Percentiles rank a stretch among this genome's conserved stretches.
Conservation (phyloP, 2,329 filamentous ascomycete genomes). For the Penicillium oxalicum region DNA sequence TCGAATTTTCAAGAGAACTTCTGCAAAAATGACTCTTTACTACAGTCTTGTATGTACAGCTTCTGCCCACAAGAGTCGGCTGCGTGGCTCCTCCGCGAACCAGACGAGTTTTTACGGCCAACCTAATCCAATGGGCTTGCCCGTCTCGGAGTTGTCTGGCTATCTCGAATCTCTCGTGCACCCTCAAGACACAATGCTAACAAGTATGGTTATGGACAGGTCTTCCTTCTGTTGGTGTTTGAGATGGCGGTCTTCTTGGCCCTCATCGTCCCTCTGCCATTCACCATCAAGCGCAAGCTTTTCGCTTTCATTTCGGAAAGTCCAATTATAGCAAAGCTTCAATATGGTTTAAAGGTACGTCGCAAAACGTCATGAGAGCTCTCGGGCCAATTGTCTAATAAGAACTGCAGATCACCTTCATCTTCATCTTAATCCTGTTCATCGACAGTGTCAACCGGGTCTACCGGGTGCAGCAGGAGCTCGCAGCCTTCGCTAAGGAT, state of each 20-base stretch:
- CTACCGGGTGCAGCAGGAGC: slow-evolving; percentile 90
- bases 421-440: slow-evolving; percentile 98
- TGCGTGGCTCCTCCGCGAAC: too few relatives aligned
- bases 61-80: background rate
- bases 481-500: slow-evolving; percentile 65
- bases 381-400: background rate
- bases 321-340: slow-evolving; percentile 77
- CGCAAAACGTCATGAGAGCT: too few relatives aligned
- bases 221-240: slow-evolving; percentile 45
- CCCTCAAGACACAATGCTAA: slow-evolving; percentile 3
- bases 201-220: slow-evolving; percentile 28
- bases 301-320: slow-evolving; percentile 96
- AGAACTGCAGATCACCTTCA: slow-evolving; percentile 73
- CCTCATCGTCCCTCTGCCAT: slow-evolving; percentile 72
- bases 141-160: too few relatives aligned
- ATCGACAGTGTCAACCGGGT: slow-evolving; percentile 94
- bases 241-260: slow-evolving; percentile 48
- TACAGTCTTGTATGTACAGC: slow-evolving; percentile 55
- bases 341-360: slow-evolving; percentile 85
- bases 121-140: too few relatives aligned
- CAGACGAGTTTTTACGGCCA: too few relatives aligned
- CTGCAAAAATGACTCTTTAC: slow-evolving; percentile 61
- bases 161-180: too few relatives aligned
- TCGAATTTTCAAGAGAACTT: background rate
- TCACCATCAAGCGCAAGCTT: slow-evolving; percentile 74